These are phyloP conservation scores for Scheffersomyces amazonensis DNA, from an alignment of 805 yeast genomes.

Conservation along the genomic window DNA sequence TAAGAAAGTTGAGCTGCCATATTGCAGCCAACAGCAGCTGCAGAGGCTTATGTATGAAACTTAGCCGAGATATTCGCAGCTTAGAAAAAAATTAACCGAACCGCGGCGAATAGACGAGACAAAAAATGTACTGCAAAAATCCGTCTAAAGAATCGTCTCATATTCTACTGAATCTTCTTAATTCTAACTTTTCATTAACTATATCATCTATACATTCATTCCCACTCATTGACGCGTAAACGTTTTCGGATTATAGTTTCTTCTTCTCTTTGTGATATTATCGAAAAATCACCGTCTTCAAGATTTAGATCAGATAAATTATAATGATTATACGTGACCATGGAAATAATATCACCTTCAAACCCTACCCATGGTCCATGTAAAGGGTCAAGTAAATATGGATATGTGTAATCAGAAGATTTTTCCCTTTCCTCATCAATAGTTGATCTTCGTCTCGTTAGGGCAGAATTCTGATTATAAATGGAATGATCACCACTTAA, in stretches of 20 bases:
- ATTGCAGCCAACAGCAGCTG: too few relatives aligned
- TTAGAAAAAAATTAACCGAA: too few relatives aligned
- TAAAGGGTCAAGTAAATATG: conserved; percentile 42
- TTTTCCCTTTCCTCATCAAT: conserved; percentile 58
- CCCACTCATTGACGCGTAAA: conserved; percentile 36
- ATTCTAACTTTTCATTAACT: neutral
- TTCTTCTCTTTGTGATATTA: conserved; percentile 13
- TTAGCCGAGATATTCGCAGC: too few relatives aligned
- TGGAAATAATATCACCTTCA: conserved; percentile 47
- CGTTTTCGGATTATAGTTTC: conserved; percentile 23
- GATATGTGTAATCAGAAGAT: conserved; percentile 48
- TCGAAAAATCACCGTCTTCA: conserved; percentile 18
- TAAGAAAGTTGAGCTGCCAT: too few relatives aligned
- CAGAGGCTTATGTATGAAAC: too few relatives aligned
- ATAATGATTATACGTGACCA: conserved; percentile 26
- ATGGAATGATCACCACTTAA: conserved; percentile 5
- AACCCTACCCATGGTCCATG: conserved; percentile 61
- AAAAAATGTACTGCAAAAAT: too few relatives aligned
- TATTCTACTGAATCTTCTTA: too few relatives aligned
- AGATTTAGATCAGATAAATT: conserved; percentile 7
- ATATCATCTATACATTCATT: conserved; percentile 18
- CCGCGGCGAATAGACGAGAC: too few relatives aligned
- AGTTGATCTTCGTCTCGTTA: conserved; percentile 44
- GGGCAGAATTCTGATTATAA: neutral
- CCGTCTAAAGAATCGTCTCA: too few relatives aligned